Evolutionary conservation across 2,329 filamentous ascomycete genomes (phyloP).

Genomic region (Verticillium zaregamsianum): DNA sequence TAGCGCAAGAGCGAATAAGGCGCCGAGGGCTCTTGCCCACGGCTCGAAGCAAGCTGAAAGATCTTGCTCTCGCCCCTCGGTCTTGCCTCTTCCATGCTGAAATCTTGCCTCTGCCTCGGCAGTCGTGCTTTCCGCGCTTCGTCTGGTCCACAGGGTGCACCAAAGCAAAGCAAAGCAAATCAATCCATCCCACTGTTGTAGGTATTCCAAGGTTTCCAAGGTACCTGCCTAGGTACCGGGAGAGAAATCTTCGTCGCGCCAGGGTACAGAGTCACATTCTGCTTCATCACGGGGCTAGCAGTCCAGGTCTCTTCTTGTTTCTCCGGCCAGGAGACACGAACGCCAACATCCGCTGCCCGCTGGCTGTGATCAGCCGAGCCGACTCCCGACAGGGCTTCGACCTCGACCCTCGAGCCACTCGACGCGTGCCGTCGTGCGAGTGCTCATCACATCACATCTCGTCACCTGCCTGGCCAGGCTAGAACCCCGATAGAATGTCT

Average conservation of each 20-base stretch:
- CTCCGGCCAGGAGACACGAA: background rate
- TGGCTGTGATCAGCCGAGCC: background rate
- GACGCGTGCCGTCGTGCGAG: background rate
- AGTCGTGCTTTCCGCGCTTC: background rate
- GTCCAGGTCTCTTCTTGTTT: background rate
- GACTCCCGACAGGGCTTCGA: background rate
- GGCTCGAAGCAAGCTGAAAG: background rate
- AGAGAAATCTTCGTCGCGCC: too few species aligned
- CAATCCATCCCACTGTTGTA: too few species aligned
- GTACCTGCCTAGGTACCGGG: too few species aligned
- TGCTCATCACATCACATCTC: background rate
- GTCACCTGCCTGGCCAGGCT: background rate
- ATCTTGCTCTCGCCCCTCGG: background rate
- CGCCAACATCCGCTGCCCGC: background rate
- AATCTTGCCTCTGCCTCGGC: background rate
- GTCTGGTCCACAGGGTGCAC: background rate
- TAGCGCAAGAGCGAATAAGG: background rate
- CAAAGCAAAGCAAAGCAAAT: background rate
- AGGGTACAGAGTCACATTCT: too few species aligned
- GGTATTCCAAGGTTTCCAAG: too few species aligned
- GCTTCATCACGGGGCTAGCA: too few species aligned
- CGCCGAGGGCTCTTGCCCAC: background rate
- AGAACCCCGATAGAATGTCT: background rate
- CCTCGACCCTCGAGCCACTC: background rate
- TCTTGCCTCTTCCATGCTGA: background rate